Evolutionary conservation across 345 rosid genomes (phyloP).

Genomic region (Gossypium sturtianum): DNA sequence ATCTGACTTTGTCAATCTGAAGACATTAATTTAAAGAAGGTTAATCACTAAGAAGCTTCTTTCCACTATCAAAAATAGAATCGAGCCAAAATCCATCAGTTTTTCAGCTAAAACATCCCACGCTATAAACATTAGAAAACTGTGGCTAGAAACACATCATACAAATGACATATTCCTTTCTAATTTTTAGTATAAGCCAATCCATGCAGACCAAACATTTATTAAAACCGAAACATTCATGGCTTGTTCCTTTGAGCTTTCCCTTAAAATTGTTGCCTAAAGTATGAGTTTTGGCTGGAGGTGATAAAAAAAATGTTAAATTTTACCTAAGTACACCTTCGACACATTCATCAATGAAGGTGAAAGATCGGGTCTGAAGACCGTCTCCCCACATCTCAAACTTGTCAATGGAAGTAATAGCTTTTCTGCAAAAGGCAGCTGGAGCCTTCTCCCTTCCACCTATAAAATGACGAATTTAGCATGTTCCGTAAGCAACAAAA

Average conservation of each 20-base stretch:
- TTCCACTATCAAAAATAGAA: background rate
- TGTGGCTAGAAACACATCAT: background rate
- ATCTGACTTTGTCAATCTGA: constrained; percentile 90
- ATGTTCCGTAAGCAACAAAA: constrained; percentile 8
- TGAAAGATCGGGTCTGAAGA: constrained; percentile 90
- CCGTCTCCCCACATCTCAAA: constrained; percentile 99
- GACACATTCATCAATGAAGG: constrained; percentile 98
- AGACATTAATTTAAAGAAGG: background rate
- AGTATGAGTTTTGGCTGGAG: background rate
- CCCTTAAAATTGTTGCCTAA: background rate
- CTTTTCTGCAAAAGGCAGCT: constrained; percentile 97
- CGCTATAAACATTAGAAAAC: background rate
- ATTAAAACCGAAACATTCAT: background rate
- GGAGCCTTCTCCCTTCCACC: constrained; percentile 99
- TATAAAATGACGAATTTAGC: constrained; percentile 16
- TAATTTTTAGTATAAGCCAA: background rate
- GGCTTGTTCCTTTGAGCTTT: background rate
- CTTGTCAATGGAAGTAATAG: constrained; percentile 70
- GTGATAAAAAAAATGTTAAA: background rate
- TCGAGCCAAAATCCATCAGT: background rate
- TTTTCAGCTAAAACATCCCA: background rate
- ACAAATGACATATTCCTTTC: background rate
- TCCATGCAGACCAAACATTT: background rate
- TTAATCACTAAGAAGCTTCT: background rate
- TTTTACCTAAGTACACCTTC: constrained; percentile 93